Percentiles rank a stretch among this genome's conserved stretches.
Evolutionary conservation across 1,139 yeast genomes (phyloP).

Genomic region (Geotrichum histeridarum): DNA sequence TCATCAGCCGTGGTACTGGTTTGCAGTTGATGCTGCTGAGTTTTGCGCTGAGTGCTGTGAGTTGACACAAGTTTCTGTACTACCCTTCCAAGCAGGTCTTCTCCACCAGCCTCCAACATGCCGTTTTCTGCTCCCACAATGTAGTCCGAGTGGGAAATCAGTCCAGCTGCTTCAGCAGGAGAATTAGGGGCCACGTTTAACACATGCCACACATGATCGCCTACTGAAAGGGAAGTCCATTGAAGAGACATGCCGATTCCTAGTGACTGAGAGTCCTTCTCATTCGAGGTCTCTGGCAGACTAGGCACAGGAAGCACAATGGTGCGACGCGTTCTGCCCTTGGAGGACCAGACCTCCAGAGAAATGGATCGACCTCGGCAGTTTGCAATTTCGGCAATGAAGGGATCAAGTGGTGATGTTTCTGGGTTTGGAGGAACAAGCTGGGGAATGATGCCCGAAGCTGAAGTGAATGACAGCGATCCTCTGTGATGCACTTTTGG

Average conservation of each 20-base stretch:
- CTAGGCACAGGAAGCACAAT: conserved; percentile 44
- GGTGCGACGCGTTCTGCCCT: conserved; percentile 67
- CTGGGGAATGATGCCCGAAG: conserved; percentile 24
- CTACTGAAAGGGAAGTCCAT: conserved; percentile 67
- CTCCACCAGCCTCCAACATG: conserved; percentile 81
- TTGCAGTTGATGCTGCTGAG: conserved; percentile 18
- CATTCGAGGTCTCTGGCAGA: conserved; percentile 16
- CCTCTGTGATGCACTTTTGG: conserved; percentile 9
- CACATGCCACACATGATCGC: conserved; percentile 89
- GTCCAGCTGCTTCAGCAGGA: conserved; percentile 81
- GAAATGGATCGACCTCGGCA: conserved; percentile 41
- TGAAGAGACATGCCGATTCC: conserved; percentile 65
- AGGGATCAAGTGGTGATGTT: conserved; percentile 29
- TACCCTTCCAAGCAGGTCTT: conserved; percentile 66
- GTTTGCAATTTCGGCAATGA: conserved; percentile 30
- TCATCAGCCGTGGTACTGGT: conserved; percentile 1
- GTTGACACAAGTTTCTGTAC: conserved; percentile 37
- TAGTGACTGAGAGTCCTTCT: conserved; percentile 22
- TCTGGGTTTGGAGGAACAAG: conserved; percentile 21
- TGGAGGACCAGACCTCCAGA: conserved; percentile 79
- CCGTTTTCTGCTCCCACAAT: conserved; percentile 88
- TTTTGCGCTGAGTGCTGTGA: conserved; percentile 24
- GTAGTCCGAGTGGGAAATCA: conserved; percentile 81
- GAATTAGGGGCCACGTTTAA: conserved; percentile 67
- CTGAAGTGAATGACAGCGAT: conserved; percentile 17